phyloP scores from a whole-genome alignment of 106 monocot genomes.

The Triglochin maritima region DNA sequence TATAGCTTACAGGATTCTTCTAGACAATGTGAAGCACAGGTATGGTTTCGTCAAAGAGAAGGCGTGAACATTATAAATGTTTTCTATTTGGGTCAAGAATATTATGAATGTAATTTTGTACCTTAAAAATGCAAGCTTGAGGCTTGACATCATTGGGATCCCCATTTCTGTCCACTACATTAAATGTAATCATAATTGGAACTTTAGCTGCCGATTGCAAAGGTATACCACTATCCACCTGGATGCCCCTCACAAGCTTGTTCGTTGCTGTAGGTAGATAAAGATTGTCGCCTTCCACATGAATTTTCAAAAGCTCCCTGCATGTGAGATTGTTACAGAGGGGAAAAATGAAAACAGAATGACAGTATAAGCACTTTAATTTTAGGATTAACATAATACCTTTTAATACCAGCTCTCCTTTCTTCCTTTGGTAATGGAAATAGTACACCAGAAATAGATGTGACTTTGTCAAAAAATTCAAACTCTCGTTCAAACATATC shows the following conservation, averaged over 20 bases:
- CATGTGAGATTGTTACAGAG: no score
- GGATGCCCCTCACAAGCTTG: slow-evolving; percentile 84
- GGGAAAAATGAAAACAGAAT: no score
- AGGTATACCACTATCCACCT: slow-evolving; percentile 93
- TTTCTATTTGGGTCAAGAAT: no score
- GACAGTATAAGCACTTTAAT: no score
- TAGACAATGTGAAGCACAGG: no score
- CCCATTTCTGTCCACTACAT: slow-evolving; percentile 80
- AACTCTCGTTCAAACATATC: slow-evolving; percentile 93
- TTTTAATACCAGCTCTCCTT: slow-evolving; percentile 78
- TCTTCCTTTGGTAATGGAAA: slow-evolving; percentile 95
- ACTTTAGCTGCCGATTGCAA: slow-evolving; percentile 99
- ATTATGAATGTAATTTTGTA: background rate
- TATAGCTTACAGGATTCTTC: no score
- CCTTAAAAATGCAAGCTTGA: slow-evolving; percentile 97
- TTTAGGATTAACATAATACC: slow-evolving; percentile 20
- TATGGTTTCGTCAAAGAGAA: no score
- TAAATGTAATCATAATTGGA: slow-evolving; percentile 98
- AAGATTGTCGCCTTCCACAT: slow-evolving; percentile 68
- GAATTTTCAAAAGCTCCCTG: slow-evolving; percentile 88
- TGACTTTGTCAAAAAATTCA: slow-evolving; percentile 92
- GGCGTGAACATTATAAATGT: no score
- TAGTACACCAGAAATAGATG: slow-evolving; percentile 94
- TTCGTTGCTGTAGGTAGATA: slow-evolving; percentile 92
- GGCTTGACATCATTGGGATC: slow-evolving; percentile 74